Conservation (phyloP, 495 filamentous ascomycete species). For the Pseudevernia furfuracea region DNA sequence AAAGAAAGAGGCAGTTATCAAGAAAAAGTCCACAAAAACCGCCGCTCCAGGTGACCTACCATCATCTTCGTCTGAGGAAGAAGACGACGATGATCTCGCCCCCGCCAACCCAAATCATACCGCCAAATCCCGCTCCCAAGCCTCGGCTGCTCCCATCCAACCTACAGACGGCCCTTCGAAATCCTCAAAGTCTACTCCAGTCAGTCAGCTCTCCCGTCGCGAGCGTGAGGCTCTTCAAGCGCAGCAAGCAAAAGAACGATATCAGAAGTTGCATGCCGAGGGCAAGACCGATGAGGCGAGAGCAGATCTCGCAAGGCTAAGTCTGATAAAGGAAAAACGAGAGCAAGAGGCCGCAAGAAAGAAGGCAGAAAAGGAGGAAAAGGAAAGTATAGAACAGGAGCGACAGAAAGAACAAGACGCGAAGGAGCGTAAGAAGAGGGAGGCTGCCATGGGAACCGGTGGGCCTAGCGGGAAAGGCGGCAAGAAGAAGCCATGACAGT, state of each 20-base stretch:
- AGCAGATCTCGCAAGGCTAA: slow-evolving; percentile 79
- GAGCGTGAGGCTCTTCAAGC: slow-evolving; percentile 89
- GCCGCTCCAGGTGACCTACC: slow-evolving; percentile 80
- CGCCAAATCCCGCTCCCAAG: slow-evolving; percentile 56
- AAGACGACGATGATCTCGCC: slow-evolving; percentile 57
- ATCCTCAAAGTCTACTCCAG: slow-evolving; percentile 29
- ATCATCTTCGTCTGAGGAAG: slow-evolving; percentile 50
- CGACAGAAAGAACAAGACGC: slow-evolving; percentile 32
- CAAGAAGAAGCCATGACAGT: slow-evolving; percentile 23
- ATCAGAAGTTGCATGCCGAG: slow-evolving; percentile 87
- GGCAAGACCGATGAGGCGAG: slow-evolving; percentile 96
- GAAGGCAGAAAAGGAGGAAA: slow-evolving; percentile 73
- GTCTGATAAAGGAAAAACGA: slow-evolving; percentile 71
- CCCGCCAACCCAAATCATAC: slow-evolving; percentile 90
- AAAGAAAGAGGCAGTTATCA: slow-evolving; percentile 80
- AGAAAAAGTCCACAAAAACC: slow-evolving; percentile 52
- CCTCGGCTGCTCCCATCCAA: slow-evolving; percentile 40
- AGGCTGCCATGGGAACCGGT: slow-evolving; percentile 23
- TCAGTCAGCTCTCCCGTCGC: slow-evolving; percentile 61
- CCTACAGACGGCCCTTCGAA: slow-evolving; percentile 30
- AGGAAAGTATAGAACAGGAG: slow-evolving; percentile 50
- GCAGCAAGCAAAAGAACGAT: slow-evolving; percentile 78
- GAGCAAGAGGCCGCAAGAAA: slow-evolving; percentile 76
- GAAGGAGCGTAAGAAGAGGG: slow-evolving; percentile 34
- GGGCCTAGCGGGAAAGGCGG: slow-evolving; percentile 21